Conservation (phyloP, 495 filamentous ascomycete species). For the Penicillium simplicissimum region DNA sequence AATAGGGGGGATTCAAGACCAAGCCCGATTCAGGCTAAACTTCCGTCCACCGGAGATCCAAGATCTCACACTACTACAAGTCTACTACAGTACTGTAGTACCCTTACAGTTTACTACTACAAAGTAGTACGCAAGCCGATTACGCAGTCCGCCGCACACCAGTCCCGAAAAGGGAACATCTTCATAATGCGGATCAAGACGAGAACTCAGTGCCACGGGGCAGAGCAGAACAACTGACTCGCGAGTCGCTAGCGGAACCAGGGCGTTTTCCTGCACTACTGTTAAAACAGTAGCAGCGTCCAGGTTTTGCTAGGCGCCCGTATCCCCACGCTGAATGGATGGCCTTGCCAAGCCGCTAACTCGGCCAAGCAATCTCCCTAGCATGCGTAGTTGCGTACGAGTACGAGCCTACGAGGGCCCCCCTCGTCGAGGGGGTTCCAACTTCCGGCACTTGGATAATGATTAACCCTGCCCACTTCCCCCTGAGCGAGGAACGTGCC, state of each 20-base stretch:
- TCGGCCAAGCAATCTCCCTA: constrained; percentile 19
- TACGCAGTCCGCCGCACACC: background rate
- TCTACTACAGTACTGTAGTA: too few species aligned
- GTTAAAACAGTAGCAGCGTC: too few species aligned
- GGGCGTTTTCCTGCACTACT: too few species aligned
- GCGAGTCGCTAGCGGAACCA: background rate
- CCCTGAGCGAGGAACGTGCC: too few species aligned
- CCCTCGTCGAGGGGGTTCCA: too few species aligned
- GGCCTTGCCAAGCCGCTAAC: constrained; percentile 21
- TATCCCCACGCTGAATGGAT: background rate
- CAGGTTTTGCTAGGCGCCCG: too few species aligned
- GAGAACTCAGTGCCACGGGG: background rate
- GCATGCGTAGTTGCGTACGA: constrained; percentile 1
- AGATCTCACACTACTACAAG: background rate
- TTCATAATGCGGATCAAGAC: background rate
- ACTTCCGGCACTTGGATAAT: background rate
- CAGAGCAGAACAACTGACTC: background rate
- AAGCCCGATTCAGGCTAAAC: background rate
- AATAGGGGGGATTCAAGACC: too few species aligned
- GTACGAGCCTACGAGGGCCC: too few species aligned
- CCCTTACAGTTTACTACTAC: too few species aligned
- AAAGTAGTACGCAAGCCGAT: constrained; percentile 9
- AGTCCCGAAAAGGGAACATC: background rate
- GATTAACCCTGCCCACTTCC: too few species aligned
- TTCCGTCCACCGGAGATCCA: background rate